phyloP scores from a whole-genome alignment of 2,329 filamentous ascomycete species.

The Leptographium radiaticola region DNA sequence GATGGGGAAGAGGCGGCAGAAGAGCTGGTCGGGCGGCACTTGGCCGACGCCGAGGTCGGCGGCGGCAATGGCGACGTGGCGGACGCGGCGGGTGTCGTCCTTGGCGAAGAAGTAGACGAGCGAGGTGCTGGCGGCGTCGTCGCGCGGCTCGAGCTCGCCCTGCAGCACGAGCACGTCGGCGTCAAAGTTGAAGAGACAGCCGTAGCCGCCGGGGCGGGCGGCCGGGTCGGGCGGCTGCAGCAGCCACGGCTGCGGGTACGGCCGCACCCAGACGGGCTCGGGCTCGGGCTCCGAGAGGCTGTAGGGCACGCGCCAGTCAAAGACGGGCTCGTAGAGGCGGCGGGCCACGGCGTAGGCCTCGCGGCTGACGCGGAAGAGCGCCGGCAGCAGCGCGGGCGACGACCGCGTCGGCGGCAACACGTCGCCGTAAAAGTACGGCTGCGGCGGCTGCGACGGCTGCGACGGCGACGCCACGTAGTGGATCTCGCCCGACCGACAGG shows the following conservation, averaged over 20 bases:
- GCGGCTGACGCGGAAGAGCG: slow-evolving; percentile 29
- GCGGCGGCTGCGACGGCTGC: neutral
- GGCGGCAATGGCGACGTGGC: slow-evolving; percentile 29
- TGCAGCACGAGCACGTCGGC: slow-evolving; percentile 32
- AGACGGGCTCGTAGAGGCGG: slow-evolving; percentile 30
- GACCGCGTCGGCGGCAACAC: slow-evolving; percentile 15
- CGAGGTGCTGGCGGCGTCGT: slow-evolving; percentile 31
- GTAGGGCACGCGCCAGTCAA: slow-evolving; percentile 30
- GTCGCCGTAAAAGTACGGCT: neutral
- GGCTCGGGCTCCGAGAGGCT: neutral
- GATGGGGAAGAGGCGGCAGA: slow-evolving; percentile 33
- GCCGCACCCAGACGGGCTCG: neutral
- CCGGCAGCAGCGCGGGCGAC: slow-evolving; percentile 18
- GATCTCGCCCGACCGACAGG: slow-evolving; percentile 18
- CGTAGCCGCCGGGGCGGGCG: slow-evolving; percentile 2
- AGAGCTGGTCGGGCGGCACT: slow-evolving; percentile 30
- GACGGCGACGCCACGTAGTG: neutral
- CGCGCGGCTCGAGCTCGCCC: slow-evolving; percentile 34
- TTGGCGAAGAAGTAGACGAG: slow-evolving; percentile 33
- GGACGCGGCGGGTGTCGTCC: slow-evolving; percentile 30
- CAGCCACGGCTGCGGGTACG: too few species aligned
- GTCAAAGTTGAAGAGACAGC: slow-evolving; percentile 32
- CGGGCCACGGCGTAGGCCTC: slow-evolving; percentile 30
- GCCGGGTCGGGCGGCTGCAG: neutral
- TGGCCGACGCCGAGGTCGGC: slow-evolving; percentile 29